Base-by-base conservation (phyloP, 495 filamentous ascomycete species). In the Elasticomyces elasticus region DNA sequence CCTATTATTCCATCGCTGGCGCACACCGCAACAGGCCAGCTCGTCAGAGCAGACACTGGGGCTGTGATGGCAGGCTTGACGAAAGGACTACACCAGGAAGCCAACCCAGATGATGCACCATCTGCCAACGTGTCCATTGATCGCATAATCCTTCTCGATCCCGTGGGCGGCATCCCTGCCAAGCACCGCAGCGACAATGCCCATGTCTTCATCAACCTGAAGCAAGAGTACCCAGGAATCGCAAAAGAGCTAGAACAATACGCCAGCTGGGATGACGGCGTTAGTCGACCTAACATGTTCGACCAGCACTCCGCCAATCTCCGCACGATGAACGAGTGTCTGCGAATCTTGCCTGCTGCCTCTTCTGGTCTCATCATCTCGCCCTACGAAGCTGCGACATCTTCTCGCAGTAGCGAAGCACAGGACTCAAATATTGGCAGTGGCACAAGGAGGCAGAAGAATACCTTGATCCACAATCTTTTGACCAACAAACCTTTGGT, bases 401-500 rank as follows among this genome's bases (percentile, higher is more conserved):
- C 79, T 31, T 72, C 79, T 27, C 66, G 70, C 46, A 38, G 64
- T 38, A 27, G 72, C 40, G 30, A 66, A 66, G 52, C 71, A 53
- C 65, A 74, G 54, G 60, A 70, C 10, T 60, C 69, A 25, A 63
- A 79, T 27, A 69, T 80, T 0, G 80, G 79, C 43, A 85, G 89
- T 1, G 78, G 80, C 42, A 89, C 87, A 0, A 77, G 88, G 55
- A 76, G 79, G 47, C 82, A 83, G 64, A 81, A 86, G 58, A 97
- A 99, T 63, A 89, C 90, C 0, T 76, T 99, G 11, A 96, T 99
- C 51, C 92, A 97, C 68, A 97, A 94, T 61, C 83, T 97, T 7
- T 78, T 99, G 17, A 99, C 92, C 15, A 90, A 99, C 69, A 91
- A 95, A 64, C 92, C 92, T 1, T 73, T 87, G 20, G 82, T 88